Base-by-base conservation (phyloP, 2,329 filamentous ascomycete genomes). In the Calonectria fujianensis region DNA sequence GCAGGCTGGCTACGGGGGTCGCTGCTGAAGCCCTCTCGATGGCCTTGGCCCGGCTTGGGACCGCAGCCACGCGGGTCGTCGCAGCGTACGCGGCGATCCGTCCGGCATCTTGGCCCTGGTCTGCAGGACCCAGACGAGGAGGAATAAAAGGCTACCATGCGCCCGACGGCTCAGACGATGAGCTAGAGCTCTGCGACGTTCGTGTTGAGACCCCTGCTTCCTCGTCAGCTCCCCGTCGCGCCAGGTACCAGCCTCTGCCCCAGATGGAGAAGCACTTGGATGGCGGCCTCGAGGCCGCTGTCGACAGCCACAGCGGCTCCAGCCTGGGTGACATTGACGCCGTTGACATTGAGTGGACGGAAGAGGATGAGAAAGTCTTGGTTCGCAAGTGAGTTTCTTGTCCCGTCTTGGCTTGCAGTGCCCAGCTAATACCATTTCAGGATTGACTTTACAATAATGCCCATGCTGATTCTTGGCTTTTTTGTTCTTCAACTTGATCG, bases 381-480 rank as follows among this genome's bases (percentile, higher is more conserved):
- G 75, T 83, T 35, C 79, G 80, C 48, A 82, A 82, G 82, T 83
- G 50, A 76, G 80, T 45, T 51, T 6, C 45, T 48, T n/a, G n/a
- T 48, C 24, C 8, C 32, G 50, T 24, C 37, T 50, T 31, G 24
- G 57, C 57, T 63, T 31, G 57, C 14, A 41, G 14, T 24, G 37
- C 27, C 24, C 41, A 63, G 41, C 57, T 11, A 39, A 39, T 16
- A 13, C 39, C 20, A 13, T 39, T n/a, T 9, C 68, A 90, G 87
- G 78, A 82, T 88, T 16, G 88, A 90, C 67, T 76, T 83, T 13
- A 84, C 85, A 11, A 84, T 90, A 1, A 85, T 90, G 52, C 88
- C 87, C 0, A 81, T 89, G 0, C 82, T 90, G 6, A 84, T 87
- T 24, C 80, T 89, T 0, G 88, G 87, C 0, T 86, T 90, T 37